Evolutionary conservation across 1,284 basidiomycete genomes (phyloP).

Genomic region (Ustilago bromivora): DNA sequence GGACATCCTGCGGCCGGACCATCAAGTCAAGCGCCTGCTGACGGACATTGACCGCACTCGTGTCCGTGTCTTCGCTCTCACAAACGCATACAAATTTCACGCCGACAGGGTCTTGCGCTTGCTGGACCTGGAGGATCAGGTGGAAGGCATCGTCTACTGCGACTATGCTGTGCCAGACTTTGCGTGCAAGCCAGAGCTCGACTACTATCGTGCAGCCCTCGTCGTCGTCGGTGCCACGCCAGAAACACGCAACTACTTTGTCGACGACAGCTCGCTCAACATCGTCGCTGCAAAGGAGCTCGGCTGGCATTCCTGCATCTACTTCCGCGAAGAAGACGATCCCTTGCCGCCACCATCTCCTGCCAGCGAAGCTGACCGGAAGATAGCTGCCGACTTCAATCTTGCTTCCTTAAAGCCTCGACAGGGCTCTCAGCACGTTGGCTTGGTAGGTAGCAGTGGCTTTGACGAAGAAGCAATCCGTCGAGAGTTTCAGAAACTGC

Average conservation of each 20-base stretch:
- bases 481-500: conserved; percentile 43
- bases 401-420: conserved; percentile 16
- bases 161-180: conserved; percentile 80
- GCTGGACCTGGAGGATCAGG: conserved; percentile 78
- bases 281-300: conserved; percentile 59
- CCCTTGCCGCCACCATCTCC: conserved; percentile 13
- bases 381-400: conserved; percentile 33
- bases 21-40: conserved; percentile 77
- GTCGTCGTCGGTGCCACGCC: conserved; percentile 40
- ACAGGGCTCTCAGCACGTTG: not conserved
- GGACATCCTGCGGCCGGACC: conserved; percentile 79
- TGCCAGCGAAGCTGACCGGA: conserved; percentile 20
- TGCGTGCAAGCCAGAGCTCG: conserved; percentile 81
- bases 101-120: conserved; percentile 83
- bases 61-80: conserved; percentile 73
- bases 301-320: conserved; percentile 64
- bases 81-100: conserved; percentile 75
- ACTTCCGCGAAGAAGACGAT: conserved; percentile 57
- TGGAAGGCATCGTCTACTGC: conserved; percentile 85
- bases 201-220: conserved; percentile 62
- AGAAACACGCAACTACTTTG: conserved; percentile 57
- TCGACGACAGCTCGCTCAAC: conserved; percentile 67
- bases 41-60: conserved; percentile 83
- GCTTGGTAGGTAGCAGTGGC: conserved; percentile 5
- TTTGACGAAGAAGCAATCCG: conserved; percentile 52